Evolutionary conservation across 2,329 filamentous ascomycete genomes (phyloP), one percentile per base, ranked within the genome.

Genomic region (Botrytis fabae): DNA sequence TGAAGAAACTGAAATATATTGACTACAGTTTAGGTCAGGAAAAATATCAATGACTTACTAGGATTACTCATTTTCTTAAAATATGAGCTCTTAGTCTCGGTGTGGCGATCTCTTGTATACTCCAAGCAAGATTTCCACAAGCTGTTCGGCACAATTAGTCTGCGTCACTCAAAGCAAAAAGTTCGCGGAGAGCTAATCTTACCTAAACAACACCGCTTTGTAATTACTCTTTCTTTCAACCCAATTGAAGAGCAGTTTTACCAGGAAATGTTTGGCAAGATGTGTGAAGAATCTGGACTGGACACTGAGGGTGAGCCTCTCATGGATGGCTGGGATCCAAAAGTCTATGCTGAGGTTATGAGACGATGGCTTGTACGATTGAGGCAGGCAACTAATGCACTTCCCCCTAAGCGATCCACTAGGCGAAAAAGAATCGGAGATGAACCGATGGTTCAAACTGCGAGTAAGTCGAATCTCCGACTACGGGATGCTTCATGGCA

Each of bases 201-300:
- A 18, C 96, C 96, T 16, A 85, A 89, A 0, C 96, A 99, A 80
- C 95, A 92, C 79, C 90, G 96, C 16, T 91, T 94, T 75, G 91
- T 97, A 18, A 93, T 98, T 73, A 96, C 92, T 1, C 90, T 97
- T 81, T 94, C 96, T 0, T 97, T 98, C 79, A 96, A 92, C 0
- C 89, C 93, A 0, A 89, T 98, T 18, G 96, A 98, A 80, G 93
- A 98, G 79, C 93, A 98, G 79, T 90, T 97, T 79, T 98, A 98
- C 79, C 86, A 88, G 60, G 88, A 90, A 10, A 82, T 97, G 2
- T 94, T 95, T 79, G 87, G 90, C 65, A 85, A 93, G 75, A 94
- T 97, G 88, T 90, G 90, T 69, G 86, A 90, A 42, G 88, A 89
- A 1, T 92, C 91, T 75, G 90, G 88, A 1, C 81, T 98, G 10